Base-by-base conservation (phyloP, 129 eudicot species). In the Deinandra increscens region DNA sequence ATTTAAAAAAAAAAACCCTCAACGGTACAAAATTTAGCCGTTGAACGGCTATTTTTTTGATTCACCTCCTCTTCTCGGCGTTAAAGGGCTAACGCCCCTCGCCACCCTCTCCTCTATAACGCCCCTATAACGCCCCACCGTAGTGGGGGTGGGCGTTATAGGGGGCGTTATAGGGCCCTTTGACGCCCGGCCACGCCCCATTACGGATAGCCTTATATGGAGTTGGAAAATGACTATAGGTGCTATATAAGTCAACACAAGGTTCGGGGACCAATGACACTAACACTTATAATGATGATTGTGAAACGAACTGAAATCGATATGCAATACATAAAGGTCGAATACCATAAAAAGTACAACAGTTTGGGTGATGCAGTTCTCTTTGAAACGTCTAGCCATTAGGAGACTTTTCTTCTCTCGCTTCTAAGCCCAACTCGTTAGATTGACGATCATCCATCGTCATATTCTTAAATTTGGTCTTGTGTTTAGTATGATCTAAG, bases 291-390 rank as follows among this genome's bases (percentile, higher is more conserved):
- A 60, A 82, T 87, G 79, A 83, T 85, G 18, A 82, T 85, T 15
- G 83, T 79, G 69, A 79, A 85, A 37, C 79, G 90, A 66, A 69
- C 87, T 4, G 90, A 85, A 75, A 77, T 85, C 45, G 87, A 85
- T 77, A 85, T 85, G 87, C 87, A 82, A 46, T 79, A 85, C 45
- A 85, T 85, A 37, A 85, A 82, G 68, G 79, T 79, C 1, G 90
- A 82, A 73, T 85, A 85, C 78, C 45, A 64, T 19, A 82, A 76
- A 61, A 79, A 85, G 76, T 85, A 85, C 75, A 77, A 74, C 74
- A 76, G 64, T 39, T 74, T 85, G 79, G 73, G 65, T n/a, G 79
- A 85, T 70, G 85, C 73, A 0, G 87, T 85, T 74, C 80, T 79
- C 29, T 82, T 85, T 0, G 90, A 85, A 74, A 85, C 90, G 20